phyloP scores from a whole-genome alignment of 148 eudicot species.

The Rhododendron kiyosumense region DNA sequence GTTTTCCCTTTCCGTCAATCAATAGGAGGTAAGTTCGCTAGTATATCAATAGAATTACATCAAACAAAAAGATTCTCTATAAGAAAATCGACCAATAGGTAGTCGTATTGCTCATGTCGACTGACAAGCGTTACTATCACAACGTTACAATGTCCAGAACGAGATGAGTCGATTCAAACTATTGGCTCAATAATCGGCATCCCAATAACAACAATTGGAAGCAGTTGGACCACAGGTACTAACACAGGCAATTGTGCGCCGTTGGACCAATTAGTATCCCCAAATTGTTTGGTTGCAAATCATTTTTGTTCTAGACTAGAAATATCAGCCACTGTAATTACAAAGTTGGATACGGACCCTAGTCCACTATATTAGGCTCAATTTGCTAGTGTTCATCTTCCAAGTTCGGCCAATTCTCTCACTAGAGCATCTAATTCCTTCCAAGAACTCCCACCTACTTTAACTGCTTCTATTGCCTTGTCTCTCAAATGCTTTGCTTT shows the following conservation, averaged over 20 bases:
- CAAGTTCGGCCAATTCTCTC: conserved; percentile 24
- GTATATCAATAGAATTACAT: background rate
- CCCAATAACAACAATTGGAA: background rate
- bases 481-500: conserved; percentile 36
- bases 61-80: background rate
- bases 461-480: conserved; percentile 38
- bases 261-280: background rate
- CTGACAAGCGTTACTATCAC: background rate
- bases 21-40: background rate
- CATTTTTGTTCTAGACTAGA: too few species aligned
- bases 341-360: background rate
- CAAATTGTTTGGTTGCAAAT: too few species aligned
- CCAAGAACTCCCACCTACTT: conserved; percentile 35
- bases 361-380: background rate
- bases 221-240: background rate
- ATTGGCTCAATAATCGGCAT: background rate
- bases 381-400: background rate
- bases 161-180: background rate
- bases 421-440: conserved; percentile 34
- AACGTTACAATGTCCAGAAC: too few species aligned
- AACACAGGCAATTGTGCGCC: background rate
- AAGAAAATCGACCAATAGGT: background rate
- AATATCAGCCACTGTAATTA: background rate
- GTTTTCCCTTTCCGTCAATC: background rate
- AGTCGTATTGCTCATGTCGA: background rate